Evolutionary conservation across 78 protist species (phyloP).

Genomic region (Emiliania huxleyi): DNA sequence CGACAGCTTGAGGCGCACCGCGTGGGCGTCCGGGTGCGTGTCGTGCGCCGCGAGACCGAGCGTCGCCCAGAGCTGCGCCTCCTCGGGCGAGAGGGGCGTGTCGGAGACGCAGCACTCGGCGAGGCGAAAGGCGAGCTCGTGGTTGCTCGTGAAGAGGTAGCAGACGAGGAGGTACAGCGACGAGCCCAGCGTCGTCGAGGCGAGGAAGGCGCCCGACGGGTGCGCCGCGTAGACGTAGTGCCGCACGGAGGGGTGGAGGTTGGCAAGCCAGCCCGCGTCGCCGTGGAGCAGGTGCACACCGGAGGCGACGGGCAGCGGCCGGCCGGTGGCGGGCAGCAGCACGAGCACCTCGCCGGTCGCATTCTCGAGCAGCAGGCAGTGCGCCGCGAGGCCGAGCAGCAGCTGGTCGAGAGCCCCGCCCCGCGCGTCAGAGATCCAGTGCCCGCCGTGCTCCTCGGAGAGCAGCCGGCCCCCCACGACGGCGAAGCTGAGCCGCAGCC

Average conservation of each 20-base stretch:
- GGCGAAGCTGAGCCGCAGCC: not conserved
- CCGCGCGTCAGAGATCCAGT: not conserved
- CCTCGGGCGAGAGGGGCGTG: not conserved
- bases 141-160: not conserved
- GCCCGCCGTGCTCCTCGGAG: not conserved
- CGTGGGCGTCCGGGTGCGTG: slow-evolving; percentile 60
- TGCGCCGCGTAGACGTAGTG: not conserved
- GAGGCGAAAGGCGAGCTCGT: not conserved
- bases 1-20: slow-evolving; percentile 44
- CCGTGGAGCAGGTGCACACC: slow-evolving; percentile 7
- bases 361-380: not conserved
- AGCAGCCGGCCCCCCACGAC: not conserved
- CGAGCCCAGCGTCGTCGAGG: not conserved
- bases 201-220: not conserved
- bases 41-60: not conserved
- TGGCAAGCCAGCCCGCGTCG: slow-evolving; percentile 21
- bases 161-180: not conserved
- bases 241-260: not conserved
- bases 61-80: not conserved
- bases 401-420: not conserved
- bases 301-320: slow-evolving; percentile 4
- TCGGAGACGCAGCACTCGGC: not conserved
- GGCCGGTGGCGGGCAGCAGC: not conserved
- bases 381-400: slow-evolving; percentile 19
- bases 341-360: not conserved